These are phyloP conservation scores for Danielia reshetovae DNA, from an alignment of 805 yeast species.

Conservation along the genomic window DNA sequence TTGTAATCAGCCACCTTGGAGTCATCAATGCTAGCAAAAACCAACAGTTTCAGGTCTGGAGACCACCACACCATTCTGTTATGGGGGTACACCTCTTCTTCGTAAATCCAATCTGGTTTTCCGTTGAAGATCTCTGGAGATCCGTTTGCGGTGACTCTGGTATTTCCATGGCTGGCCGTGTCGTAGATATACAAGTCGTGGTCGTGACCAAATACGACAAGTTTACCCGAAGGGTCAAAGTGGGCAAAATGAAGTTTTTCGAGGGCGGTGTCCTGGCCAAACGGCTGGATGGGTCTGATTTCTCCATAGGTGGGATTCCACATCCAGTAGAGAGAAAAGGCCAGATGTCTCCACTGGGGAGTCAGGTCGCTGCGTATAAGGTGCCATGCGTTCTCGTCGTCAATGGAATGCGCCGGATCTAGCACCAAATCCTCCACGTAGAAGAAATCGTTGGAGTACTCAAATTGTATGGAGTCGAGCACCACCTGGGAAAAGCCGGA, in stretches of 20 bases:
- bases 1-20: slow-evolving; percentile 51
- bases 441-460: slow-evolving; percentile 38
- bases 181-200: slow-evolving; percentile 53
- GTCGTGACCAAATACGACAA: slow-evolving; percentile 52
- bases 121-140: slow-evolving; percentile 54
- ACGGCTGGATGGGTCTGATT: slow-evolving; percentile 33
- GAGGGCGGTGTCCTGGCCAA: slow-evolving; percentile 7
- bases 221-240: slow-evolving; percentile 60
- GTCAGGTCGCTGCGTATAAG: slow-evolving; percentile 50
- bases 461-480: slow-evolving; percentile 31
- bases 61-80: slow-evolving; percentile 74
- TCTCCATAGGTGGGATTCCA: slow-evolving; percentile 22
- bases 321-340: slow-evolving; percentile 36
- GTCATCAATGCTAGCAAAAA: slow-evolving; percentile 58
- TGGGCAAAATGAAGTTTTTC: slow-evolving; percentile 37
- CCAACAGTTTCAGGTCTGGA: slow-evolving; percentile 52
- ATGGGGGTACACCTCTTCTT: slow-evolving; percentile 64
- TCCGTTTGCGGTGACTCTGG: slow-evolving; percentile 50
- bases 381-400: slow-evolving; percentile 40
- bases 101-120: slow-evolving; percentile 80
- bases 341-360: slow-evolving; percentile 42
- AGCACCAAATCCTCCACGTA: slow-evolving; percentile 31
- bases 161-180: slow-evolving; percentile 18
- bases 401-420: slow-evolving; percentile 39
- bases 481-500: slow-evolving; percentile 25